phyloP scores from a whole-genome alignment of 2,329 filamentous ascomycete species.

The Sporothrix luriei region DNA sequence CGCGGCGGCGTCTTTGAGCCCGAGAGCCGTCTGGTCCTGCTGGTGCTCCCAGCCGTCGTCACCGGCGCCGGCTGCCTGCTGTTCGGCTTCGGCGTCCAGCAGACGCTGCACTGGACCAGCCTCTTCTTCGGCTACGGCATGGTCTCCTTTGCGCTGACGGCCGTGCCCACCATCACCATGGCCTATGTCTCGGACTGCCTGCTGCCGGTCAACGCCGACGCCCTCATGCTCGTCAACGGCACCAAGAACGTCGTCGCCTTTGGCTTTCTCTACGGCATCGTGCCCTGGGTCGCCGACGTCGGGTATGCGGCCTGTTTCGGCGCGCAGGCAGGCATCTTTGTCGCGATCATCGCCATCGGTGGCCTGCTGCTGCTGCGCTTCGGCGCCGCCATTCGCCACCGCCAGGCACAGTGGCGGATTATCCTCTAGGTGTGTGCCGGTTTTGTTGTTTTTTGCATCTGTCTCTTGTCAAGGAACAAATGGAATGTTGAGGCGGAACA shows the following conservation, averaged over 20 bases:
- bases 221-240: conserved; percentile 43
- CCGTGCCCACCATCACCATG: conserved; percentile 49
- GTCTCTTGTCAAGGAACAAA: no score
- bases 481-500: no score
- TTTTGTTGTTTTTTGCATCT: neutral
- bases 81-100: conserved; percentile 50
- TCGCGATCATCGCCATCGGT: conserved; percentile 39
- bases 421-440: conserved; percentile 33
- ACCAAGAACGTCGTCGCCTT: conserved; percentile 54
- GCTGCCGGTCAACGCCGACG: conserved; percentile 41
- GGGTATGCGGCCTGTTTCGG: conserved; percentile 42
- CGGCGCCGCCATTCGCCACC: conserved; percentile 39
- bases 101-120: conserved; percentile 48
- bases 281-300: conserved; percentile 45
- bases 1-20: conserved; percentile 51
- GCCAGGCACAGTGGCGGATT: conserved; percentile 41
- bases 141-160: conserved; percentile 49
- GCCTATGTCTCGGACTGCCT: conserved; percentile 48
- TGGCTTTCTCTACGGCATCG: conserved; percentile 50
- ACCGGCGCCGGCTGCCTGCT: conserved; percentile 49
- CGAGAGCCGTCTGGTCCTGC: conserved; percentile 48
- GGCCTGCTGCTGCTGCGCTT: conserved; percentile 39
- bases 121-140: conserved; percentile 53
- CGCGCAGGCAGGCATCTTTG: conserved; percentile 40
- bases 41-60: conserved; percentile 47